These are phyloP conservation scores for Nitzschia sp. DNA, from an alignment of 108 stramenopile genomes.

Conservation along the genomic window DNA sequence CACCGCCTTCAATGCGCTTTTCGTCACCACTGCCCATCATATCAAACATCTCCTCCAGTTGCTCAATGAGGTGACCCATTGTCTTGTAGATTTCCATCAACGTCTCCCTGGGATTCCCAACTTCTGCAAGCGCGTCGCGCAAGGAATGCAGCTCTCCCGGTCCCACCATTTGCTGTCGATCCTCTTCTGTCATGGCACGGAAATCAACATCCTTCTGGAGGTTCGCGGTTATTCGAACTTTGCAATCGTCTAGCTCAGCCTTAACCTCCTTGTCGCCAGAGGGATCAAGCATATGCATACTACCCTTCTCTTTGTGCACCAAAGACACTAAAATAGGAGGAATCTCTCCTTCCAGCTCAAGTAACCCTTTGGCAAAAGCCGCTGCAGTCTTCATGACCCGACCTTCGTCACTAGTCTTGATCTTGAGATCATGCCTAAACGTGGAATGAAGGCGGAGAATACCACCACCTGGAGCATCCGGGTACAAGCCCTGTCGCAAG, in stretches of 20 bases:
- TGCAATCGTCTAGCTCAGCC: constrained; percentile 83
- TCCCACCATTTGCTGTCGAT: constrained; percentile 71
- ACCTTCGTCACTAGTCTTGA: constrained; percentile 97
- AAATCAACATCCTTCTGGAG: constrained; percentile 88
- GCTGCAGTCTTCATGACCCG: constrained; percentile 99
- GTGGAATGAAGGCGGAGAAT: constrained; percentile 97
- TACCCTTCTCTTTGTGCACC: constrained; percentile 91
- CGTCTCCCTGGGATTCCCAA: constrained; percentile 89
- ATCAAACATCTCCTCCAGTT: constrained; percentile 86
- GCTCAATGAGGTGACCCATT: constrained; percentile 82
- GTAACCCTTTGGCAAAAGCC: constrained; percentile 93
- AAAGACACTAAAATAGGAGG: constrained; percentile 97
- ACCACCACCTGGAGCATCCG: constrained; percentile 85
- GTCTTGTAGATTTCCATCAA: constrained; percentile 80
- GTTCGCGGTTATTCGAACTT: constrained; percentile 74
- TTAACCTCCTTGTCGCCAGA: constrained; percentile 95
- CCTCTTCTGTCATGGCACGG: constrained; percentile 56
- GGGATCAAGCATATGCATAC: constrained; percentile 93
- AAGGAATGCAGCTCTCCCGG: constrained; percentile 74
- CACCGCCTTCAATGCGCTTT: constrained; percentile 78
- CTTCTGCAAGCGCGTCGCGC: constrained; percentile 72
- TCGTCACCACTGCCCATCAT: constrained; percentile 74
- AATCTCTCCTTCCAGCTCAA: constrained; percentile 97
- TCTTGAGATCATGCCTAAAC: constrained; percentile 98
- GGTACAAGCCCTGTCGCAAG: constrained; percentile 91